A percentile compares a stretch with the other conserved stretches of the same genome.
Conservation (phyloP, 176 grass and related monocot genomes). For the Carex scoparia region DNA sequence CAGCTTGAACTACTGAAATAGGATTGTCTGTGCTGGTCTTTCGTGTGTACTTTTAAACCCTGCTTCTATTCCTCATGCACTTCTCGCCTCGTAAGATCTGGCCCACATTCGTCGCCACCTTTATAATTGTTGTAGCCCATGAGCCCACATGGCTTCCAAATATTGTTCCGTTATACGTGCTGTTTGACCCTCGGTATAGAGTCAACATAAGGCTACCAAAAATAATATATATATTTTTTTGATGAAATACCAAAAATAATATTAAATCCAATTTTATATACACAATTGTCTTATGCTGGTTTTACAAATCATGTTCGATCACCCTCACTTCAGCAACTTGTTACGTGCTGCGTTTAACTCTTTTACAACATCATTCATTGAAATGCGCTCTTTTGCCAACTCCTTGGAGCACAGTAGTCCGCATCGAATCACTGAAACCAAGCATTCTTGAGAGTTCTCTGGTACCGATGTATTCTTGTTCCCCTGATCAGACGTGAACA, state of each 20-base stretch:
- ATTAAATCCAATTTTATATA: too few relatives aligned
- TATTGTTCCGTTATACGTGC: too few relatives aligned
- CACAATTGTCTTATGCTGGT: too few relatives aligned
- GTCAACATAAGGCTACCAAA: background rate
- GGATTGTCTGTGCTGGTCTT: background rate
- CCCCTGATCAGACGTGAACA: background rate
- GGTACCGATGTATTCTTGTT: background rate
- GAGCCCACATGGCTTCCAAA: background rate
- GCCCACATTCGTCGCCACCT: background rate
- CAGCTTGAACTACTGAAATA: background rate
- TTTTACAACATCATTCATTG: background rate
- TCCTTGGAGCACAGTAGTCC: conserved; percentile 19
- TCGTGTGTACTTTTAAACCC: background rate
- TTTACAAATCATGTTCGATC: background rate
- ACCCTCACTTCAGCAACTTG: background rate
- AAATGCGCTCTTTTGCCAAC: background rate
- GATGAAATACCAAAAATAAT: too few relatives aligned
- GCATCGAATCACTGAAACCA: conserved; percentile 16
- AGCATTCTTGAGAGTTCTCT: background rate
- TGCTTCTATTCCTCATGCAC: background rate
- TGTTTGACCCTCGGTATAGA: too few relatives aligned
- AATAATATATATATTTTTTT: too few relatives aligned
- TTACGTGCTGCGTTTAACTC: background rate
- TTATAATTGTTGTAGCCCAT: background rate
- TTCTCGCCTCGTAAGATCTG: background rate